Evolutionary conservation across 2,329 filamentous ascomycete genomes (phyloP).

Genomic region (Parafenestella ontariensis): DNA sequence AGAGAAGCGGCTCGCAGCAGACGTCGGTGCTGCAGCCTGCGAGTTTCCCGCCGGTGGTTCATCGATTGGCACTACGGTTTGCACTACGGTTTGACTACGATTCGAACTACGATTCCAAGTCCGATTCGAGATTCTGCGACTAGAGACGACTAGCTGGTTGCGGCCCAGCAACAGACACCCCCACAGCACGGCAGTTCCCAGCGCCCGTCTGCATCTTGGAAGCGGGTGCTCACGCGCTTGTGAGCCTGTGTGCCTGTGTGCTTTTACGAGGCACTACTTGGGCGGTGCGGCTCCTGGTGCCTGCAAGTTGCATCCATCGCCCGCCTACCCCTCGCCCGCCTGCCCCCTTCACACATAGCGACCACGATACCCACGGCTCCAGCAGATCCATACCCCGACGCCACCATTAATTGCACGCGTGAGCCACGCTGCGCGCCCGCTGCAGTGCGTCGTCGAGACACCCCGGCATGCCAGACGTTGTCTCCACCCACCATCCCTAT

Average conservation of each 20-base stretch:
- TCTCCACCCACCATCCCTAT: slow-evolving; percentile 42
- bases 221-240: slow-evolving; percentile 32
- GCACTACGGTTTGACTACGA: neutral
- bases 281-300: slow-evolving; percentile 27
- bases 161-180: slow-evolving; percentile 33
- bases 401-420: slow-evolving; percentile 41
- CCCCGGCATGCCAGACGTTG: slow-evolving; percentile 43
- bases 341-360: slow-evolving; percentile 31
- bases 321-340: slow-evolving; percentile 10
- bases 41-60: slow-evolving; percentile 21
- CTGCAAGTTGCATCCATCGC: slow-evolving; percentile 37
- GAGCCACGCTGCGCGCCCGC: slow-evolving; percentile 45
- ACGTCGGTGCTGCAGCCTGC: too few species aligned
- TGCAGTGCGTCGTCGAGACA: slow-evolving; percentile 24
- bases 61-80: slow-evolving; percentile 2
- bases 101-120: slow-evolving; percentile 4
- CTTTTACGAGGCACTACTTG: slow-evolving; percentile 25
- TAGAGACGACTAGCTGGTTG: slow-evolving; percentile 27
- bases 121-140: slow-evolving; percentile 27
- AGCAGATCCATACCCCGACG: slow-evolving; percentile 28
- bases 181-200: slow-evolving; percentile 49
- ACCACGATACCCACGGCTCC: slow-evolving; percentile 20
- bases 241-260: slow-evolving; percentile 10
- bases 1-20: too few species aligned
- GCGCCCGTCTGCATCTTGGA: slow-evolving; percentile 35